Conservation (phyloP, 495 filamentous ascomycete species). For the Schizothecium vesticola region DNA sequence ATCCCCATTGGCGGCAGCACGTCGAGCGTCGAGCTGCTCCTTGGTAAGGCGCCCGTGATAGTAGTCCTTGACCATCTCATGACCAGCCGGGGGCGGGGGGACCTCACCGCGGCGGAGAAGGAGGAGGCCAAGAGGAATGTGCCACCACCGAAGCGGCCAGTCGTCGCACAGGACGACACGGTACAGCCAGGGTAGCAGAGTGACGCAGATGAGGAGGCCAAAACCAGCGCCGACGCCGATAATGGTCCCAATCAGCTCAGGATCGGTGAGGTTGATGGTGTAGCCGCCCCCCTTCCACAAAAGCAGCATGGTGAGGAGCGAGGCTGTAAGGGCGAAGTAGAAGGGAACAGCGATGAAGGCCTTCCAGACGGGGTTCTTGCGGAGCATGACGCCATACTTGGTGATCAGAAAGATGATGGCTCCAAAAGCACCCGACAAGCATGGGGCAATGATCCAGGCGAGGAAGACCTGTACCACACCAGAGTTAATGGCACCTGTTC, state of each 20-base stretch:
- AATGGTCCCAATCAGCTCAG: conserved; percentile 14
- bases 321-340: conserved; percentile 57
- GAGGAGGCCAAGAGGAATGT: conserved; percentile 53
- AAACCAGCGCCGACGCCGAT: conserved; percentile 15
- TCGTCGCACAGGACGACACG: conserved; percentile 54
- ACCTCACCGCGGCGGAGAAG: conserved; percentile 48
- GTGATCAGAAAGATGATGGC: conserved; percentile 58
- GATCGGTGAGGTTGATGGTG: conserved; percentile 42
- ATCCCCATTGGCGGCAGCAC: conserved; percentile 21
- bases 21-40: conserved; percentile 42
- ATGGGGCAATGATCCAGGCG: conserved; percentile 58
- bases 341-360: conserved; percentile 55
- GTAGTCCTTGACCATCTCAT: conserved; percentile 46
- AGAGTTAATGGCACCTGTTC: conserved; percentile 33
- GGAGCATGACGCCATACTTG: conserved; percentile 58
- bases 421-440: conserved; percentile 48
- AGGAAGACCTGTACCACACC: conserved; percentile 43
- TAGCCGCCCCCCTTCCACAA: conserved; percentile 50
- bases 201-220: conserved; percentile 17
- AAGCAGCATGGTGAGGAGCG: conserved; percentile 59
- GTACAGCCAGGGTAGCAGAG: conserved; percentile 60
- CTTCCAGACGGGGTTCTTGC: conserved; percentile 51
- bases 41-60: conserved; percentile 46
- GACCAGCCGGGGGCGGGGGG: conserved; percentile 37
- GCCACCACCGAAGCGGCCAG: conserved; percentile 51